Evolutionary conservation across 169 alveolate species (phyloP).

Genomic region (Plasmodium billcollinsi): DNA sequence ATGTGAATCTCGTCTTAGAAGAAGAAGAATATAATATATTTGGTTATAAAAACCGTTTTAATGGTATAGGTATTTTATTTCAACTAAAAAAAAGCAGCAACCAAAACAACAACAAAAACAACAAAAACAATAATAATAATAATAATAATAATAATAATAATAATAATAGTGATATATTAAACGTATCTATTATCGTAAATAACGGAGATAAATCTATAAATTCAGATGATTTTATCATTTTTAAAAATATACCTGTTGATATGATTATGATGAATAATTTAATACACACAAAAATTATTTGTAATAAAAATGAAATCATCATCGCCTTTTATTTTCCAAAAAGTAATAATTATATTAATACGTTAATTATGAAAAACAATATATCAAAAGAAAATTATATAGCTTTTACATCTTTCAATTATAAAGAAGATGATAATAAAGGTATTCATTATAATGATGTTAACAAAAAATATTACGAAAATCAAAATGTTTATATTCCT

Average conservation of each 20-base stretch:
- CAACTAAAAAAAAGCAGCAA: conserved; percentile 5
- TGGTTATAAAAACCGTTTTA: conserved; percentile 51
- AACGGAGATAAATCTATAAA: conserved; percentile 19
- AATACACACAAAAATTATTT: conserved; percentile 11
- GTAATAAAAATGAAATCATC: conserved; percentile 27
- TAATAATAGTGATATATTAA: not conserved
- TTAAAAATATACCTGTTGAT: conserved; percentile 3
- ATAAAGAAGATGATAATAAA: conserved; percentile 28
- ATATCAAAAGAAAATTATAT: conserved; percentile 48
- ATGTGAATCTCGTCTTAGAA: not conserved
- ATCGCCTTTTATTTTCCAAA: conserved; percentile 17
- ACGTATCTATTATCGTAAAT: conserved; percentile 24
- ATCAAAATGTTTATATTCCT: conserved; percentile 21
- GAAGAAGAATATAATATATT: conserved; percentile 27
- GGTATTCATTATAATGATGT: not conserved
- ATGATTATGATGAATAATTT: not conserved
- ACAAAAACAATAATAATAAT: no score
- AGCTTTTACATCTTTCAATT: conserved; percentile 56
- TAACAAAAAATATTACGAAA: not conserved
- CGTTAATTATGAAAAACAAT: conserved; percentile 30
- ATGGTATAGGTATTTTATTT: conserved; percentile 54
- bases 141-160: no score
- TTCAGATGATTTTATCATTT: not conserved
- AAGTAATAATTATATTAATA: conserved; percentile 12
- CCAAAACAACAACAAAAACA: no score